Evolutionary conservation across 2,329 filamentous ascomycete species (phyloP).

Genomic region (Colletotrichum caudatum): DNA sequence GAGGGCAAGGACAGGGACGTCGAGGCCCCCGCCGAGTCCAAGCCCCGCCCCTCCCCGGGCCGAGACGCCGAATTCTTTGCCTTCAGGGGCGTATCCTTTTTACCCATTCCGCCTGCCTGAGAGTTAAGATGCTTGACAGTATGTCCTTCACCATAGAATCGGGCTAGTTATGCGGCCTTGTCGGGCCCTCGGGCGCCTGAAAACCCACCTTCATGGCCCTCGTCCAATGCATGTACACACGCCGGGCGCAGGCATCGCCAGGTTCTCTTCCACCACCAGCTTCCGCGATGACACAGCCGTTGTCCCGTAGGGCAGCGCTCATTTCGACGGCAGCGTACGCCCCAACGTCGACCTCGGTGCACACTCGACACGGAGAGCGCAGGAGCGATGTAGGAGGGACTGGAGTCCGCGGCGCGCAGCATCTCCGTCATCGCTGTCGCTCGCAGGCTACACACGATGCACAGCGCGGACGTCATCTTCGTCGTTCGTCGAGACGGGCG

Average conservation of each 20-base stretch:
- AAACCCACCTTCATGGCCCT: slow-evolving; percentile 75
- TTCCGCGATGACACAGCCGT: slow-evolving; percentile 55
- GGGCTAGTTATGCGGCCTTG: slow-evolving; percentile 72
- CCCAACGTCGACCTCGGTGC: slow-evolving; percentile 57
- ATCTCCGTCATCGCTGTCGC: slow-evolving; percentile 59
- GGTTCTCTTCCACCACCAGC: slow-evolving; percentile 49
- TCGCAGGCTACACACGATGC: slow-evolving; percentile 58
- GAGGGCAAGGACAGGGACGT: slow-evolving; percentile 50
- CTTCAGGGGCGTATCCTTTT: slow-evolving; percentile 71
- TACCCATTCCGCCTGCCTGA: slow-evolving; percentile 69
- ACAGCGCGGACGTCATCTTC: slow-evolving; percentile 58
- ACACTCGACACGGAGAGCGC: slow-evolving; percentile 73
- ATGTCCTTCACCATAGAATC: slow-evolving; percentile 68
- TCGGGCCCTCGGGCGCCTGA: slow-evolving; percentile 74
- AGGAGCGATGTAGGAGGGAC: slow-evolving; percentile 66
- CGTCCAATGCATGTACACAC: slow-evolving; percentile 63
- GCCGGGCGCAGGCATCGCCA: slow-evolving; percentile 57
- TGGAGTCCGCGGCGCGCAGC: slow-evolving; percentile 60
- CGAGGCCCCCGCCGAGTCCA: slow-evolving; percentile 53
- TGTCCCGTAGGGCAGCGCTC: slow-evolving; percentile 55
- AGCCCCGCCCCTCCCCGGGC: slow-evolving; percentile 42
- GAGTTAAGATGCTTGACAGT: slow-evolving; percentile 69
- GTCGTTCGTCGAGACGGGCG: slow-evolving; percentile 62
- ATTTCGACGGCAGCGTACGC: slow-evolving; percentile 56
- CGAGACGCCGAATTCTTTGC: slow-evolving; percentile 59